These are phyloP conservation scores for Hypocreales sp. DNA, from an alignment of 2,329 filamentous ascomycete genomes.

Conservation along the genomic window DNA sequence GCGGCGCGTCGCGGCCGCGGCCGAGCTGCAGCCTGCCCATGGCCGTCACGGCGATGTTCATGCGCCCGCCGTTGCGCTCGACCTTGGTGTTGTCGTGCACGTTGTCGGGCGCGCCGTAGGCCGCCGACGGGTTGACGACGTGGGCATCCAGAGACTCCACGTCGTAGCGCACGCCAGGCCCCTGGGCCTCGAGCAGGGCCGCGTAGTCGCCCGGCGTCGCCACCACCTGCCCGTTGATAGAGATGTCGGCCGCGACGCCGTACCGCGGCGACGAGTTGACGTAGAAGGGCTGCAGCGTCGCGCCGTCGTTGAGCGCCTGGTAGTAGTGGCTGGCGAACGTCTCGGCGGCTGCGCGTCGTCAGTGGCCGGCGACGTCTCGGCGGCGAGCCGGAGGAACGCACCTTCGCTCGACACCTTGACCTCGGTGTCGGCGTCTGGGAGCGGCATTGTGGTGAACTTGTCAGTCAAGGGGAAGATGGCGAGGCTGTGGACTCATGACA, in stretches of 20 bases:
- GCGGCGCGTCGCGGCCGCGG: slow-evolving; percentile 42
- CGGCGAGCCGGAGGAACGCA: slow-evolving; percentile 6
- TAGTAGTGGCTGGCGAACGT: slow-evolving; percentile 64
- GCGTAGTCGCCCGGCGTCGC: slow-evolving; percentile 49
- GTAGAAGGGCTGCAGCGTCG: slow-evolving; percentile 55
- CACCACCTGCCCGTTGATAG: slow-evolving; percentile 62
- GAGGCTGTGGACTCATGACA: no score
- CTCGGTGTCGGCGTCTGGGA: slow-evolving; percentile 24
- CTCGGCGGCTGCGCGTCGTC: slow-evolving; percentile 48
- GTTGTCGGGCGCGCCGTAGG: slow-evolving; percentile 36
- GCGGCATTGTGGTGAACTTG: slow-evolving; percentile 14
- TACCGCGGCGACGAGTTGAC: slow-evolving; percentile 39
- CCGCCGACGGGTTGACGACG: slow-evolving; percentile 55
- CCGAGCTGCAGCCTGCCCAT: slow-evolving; percentile 59
- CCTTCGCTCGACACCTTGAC: slow-evolving; percentile 31
- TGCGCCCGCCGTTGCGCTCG: slow-evolving; percentile 36
- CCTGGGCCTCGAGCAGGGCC: slow-evolving; percentile 49
- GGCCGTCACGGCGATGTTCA: slow-evolving; percentile 59
- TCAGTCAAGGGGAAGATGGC: no score
- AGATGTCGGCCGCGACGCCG: slow-evolving; percentile 48
- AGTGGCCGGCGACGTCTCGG: no score
- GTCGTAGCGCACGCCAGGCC: slow-evolving; percentile 48
- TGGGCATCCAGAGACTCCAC: slow-evolving; percentile 65
- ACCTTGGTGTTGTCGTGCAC: slow-evolving; percentile 24
- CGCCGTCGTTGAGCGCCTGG: slow-evolving; percentile 49